Base-by-base conservation (phyloP, 1,139 yeast genomes). In the Geotrichum reessii region DNA sequence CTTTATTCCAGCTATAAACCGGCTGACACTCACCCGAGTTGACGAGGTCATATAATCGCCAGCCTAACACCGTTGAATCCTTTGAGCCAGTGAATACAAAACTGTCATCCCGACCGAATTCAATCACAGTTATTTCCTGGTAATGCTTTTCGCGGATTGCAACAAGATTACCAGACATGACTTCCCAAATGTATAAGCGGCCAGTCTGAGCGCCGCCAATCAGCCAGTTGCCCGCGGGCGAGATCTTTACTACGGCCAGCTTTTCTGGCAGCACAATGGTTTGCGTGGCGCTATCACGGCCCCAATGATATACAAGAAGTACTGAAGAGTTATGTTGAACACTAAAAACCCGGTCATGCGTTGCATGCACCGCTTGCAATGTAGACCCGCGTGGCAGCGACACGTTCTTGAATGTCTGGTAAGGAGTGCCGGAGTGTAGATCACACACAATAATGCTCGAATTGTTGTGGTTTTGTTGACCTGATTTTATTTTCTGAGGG, bases 191-290 rank as follows among this genome's bases (percentile, higher is more conserved):
- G 68, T 87, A 87, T 24, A 93, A 65, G 66, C 85, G 81, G 14
- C 98, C 99, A 17, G 85, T 69, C 61, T 77, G 71, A 55, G 93
- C 78, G 57, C 91, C 89, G 63, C 88, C 95, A 11, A 86, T 79
- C 47, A 92, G 73, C 83, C 89, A 89, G 14, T 65, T 65, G 3
- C 69, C 71, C 56, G 78, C 80, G 17, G 78, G 78, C 17, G 81
- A 75, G 1, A 81, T 66, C 0, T 81, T 78, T 57, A 93, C 69
- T 68, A 89, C 82, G 14, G 80, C 73, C 52, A 92, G 73, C 58
- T 82, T 83, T 71, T 90, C 98, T 0, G 98, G 97, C 12, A 92
- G 77, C 0, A 96, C 95, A 49, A 92, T 79, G 65, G 87, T 80
- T 71, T 92, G 97, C 62, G 86, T 90, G 0, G 88, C 83, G 11